phyloP scores from a whole-genome alignment of 257 asterid species.

The Ligustrum vulgare region DNA sequence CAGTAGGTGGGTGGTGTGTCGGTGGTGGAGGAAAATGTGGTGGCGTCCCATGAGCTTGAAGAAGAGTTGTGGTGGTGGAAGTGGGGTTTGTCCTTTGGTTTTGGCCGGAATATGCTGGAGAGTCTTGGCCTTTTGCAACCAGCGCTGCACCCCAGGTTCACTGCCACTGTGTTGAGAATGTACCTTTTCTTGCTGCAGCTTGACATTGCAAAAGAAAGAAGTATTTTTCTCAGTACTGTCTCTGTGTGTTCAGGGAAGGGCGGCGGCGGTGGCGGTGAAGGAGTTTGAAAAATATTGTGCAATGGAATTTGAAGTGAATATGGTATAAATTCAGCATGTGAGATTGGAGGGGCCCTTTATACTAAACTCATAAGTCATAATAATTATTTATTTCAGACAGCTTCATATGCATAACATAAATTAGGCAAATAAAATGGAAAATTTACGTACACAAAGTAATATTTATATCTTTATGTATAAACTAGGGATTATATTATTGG shows the following conservation, averaged over 20 bases:
- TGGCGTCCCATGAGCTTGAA: conserved; percentile 52
- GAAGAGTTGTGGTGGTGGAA: conserved; percentile 35
- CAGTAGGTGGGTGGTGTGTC: conserved; percentile 37
- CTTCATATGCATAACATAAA: neutral
- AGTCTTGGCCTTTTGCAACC: conserved; percentile 59
- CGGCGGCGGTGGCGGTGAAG: neutral
- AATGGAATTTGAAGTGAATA: conserved; percentile 7
- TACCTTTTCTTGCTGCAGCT: conserved; percentile 39
- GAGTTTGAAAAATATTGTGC: neutral
- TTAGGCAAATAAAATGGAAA: neutral
- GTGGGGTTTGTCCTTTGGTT: conserved; percentile 24
- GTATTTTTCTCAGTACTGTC: neutral
- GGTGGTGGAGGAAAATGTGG: conserved; percentile 47
- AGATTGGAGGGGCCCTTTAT: conserved; percentile 23
- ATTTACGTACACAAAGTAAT: neutral
- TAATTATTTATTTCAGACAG: conserved; percentile 9
- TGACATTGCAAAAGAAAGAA: conserved; percentile 39
- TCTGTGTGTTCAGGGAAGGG: neutral
- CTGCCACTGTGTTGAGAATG: conserved; percentile 41
- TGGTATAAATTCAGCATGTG: conserved; percentile 44
- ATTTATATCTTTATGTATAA: neutral
- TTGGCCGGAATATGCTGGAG: conserved; percentile 64
- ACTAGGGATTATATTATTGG: no score
- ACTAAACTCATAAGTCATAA: conserved; percentile 24
- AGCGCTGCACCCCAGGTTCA: conserved; percentile 63